Percentiles rank a stretch among this genome's conserved stretches.
Evolutionary conservation across 163 green algal species (phyloP).

Genomic region (Scenedesmus sp.): DNA sequence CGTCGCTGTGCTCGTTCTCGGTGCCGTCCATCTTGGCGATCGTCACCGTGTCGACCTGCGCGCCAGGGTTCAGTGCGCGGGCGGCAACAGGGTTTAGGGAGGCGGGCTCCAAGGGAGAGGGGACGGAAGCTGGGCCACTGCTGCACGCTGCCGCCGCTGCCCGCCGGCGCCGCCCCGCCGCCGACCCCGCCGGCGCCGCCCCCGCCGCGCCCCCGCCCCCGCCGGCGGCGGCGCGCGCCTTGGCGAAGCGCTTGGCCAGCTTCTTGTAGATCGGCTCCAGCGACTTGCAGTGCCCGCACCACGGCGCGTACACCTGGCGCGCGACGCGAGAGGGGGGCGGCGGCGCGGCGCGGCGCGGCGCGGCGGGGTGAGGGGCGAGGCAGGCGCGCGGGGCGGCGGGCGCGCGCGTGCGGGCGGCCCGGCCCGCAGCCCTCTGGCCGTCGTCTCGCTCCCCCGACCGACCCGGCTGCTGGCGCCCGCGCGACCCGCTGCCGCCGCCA

Average conservation of each 20-base stretch:
- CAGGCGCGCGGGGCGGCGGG: too few relatives aligned
- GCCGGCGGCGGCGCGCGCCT: conserved; percentile 23
- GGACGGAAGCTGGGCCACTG: background rate
- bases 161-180: background rate
- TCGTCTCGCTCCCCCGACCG: too few relatives aligned
- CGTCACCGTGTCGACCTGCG: conserved; percentile 66
- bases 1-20: conserved; percentile 75
- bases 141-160: background rate
- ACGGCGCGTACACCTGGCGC: conserved; percentile 46
- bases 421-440: too few relatives aligned
- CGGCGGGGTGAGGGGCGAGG: too few relatives aligned
- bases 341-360: too few relatives aligned
- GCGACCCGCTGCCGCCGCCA: too few relatives aligned
- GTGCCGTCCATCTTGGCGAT: conserved; percentile 88
- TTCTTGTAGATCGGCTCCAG: conserved; percentile 82
- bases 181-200: background rate
- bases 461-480: too few relatives aligned
- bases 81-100: too few relatives aligned
- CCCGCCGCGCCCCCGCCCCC: background rate
- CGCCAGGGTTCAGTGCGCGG: background rate
- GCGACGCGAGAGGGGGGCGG: too few relatives aligned
- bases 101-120: too few relatives aligned
- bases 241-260: conserved; percentile 79
- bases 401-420: too few relatives aligned
- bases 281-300: conserved; percentile 82